A percentile compares a stretch with the other conserved stretches of the same genome.
Conservation (phyloP, 164 flowering plant species). For the Magnolia officinalis region DNA sequence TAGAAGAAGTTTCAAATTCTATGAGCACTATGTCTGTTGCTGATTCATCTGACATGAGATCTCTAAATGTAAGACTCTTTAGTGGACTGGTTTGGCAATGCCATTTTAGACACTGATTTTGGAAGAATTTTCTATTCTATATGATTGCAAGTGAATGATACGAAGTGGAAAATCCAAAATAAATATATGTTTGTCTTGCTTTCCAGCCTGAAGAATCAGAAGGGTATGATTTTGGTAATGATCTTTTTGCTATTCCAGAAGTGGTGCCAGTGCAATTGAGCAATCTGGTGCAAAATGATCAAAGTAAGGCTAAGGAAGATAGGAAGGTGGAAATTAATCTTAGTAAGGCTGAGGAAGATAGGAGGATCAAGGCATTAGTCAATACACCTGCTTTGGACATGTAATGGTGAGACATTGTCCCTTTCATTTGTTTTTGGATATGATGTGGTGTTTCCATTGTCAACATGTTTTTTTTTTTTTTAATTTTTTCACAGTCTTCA, state of each 20-base stretch:
- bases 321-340: slow-evolving; percentile 82
- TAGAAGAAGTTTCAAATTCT: slow-evolving; percentile 38
- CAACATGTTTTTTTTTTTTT: too few species aligned
- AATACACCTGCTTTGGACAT: too few species aligned
- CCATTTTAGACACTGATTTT: neutral
- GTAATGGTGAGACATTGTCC: too few species aligned
- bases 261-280: slow-evolving; percentile 41
- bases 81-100: neutral
- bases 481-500: too few species aligned
- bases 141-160: neutral
- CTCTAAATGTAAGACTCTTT: slow-evolving; percentile 39
- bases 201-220: slow-evolving; percentile 69
- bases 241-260: slow-evolving; percentile 82
- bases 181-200: neutral
- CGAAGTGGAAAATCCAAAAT: neutral
- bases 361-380: slow-evolving; percentile 70
- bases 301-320: slow-evolving; percentile 25
- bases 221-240: slow-evolving; percentile 92
- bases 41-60: slow-evolving; percentile 34
- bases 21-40: too few species aligned
- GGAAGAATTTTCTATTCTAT: neutral
- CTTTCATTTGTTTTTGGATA: too few species aligned
- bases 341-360: slow-evolving; percentile 67
- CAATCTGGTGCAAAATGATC: slow-evolving; percentile 25
- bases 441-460: too few species aligned